Percentiles rank a stretch among this genome's conserved stretches.
These are phyloP conservation scores for Gomphus bonarii DNA, from an alignment of 1,284 basidiomycete genomes.

Conservation along the genomic window DNA sequence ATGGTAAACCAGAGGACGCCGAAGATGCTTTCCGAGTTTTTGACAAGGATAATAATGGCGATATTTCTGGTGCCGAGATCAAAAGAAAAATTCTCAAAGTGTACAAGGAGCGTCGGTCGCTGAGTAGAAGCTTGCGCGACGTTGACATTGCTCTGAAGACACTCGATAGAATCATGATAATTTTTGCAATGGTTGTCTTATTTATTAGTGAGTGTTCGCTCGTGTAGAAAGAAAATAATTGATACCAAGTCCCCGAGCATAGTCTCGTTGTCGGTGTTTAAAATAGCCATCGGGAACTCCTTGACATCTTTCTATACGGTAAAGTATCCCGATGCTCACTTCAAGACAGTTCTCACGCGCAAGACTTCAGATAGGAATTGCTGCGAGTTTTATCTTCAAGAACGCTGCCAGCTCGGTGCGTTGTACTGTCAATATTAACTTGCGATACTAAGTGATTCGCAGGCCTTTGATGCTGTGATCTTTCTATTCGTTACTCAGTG, in stretches of 20 bases:
- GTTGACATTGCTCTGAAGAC: slow-evolving; percentile 53
- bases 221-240: too few relatives aligned
- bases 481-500: slow-evolving; percentile 73
- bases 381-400: slow-evolving; percentile 70
- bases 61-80: slow-evolving; percentile 68
- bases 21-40: slow-evolving; percentile 65
- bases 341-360: slow-evolving; percentile 1
- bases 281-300: slow-evolving; percentile 47
- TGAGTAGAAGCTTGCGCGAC: slow-evolving; percentile 64
- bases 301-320: slow-evolving; percentile 56
- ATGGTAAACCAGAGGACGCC: slow-evolving; percentile 44
- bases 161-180: slow-evolving; percentile 49
- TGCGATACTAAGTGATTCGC: background rate
- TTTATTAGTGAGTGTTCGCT: slow-evolving; percentile 38
- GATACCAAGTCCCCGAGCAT: background rate
- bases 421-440: background rate
- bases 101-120: slow-evolving; percentile 67
- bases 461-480: slow-evolving; percentile 64
- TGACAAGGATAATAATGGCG: slow-evolving; percentile 68
- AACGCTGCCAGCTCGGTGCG: slow-evolving; percentile 44
- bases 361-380: slow-evolving; percentile 36
- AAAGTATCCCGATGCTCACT: background rate
- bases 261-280: slow-evolving; percentile 58
- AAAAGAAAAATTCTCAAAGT: slow-evolving; percentile 60
- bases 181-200: slow-evolving; percentile 50